Base-by-base conservation (phyloP, 1,139 yeast genomes). In the Yamadazyma blattariae region DNA sequence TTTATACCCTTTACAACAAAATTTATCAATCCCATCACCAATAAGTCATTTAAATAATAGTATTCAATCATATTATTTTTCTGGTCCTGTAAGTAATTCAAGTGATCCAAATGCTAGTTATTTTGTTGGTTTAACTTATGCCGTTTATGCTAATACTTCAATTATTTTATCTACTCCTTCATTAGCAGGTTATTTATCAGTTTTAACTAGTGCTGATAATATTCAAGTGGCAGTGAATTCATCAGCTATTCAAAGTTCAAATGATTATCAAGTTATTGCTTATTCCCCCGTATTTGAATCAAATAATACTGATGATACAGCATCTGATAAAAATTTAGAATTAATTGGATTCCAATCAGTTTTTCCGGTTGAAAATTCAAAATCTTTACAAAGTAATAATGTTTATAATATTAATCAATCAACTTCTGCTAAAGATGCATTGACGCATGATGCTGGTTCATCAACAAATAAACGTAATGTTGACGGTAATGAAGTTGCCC, bases 101-200 rank as follows among this genome's bases (percentile, higher is more conserved):
- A 59, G 30, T 21, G 54, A 42, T 51, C 18, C 59, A 49, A 58
- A 59, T 63, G 27, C 55, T 12, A 35, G 59, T 3, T 67, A 67
- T 46, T 74, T 71, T 50, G 58, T 79, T 60, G 80, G 86, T 2
- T 51, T 81, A 29, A 78, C 88, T 0, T 48, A 88, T 6, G 94
- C 96, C 0, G 74, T 89, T 2, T 79, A 71, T 50, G 77, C 88
- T 12, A 83, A 85, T 51, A 71, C 82, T 11, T 84, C 95, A 5
- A 82, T 87, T 18, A 64, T 86, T 34, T 59, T 83, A 18, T 61
- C 72, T 21, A 62, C 72, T 13, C 79, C 84, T 3, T 67, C 74
- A 14, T 64, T 85, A 5, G 74, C 82, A 1, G 97, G 96, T 0
- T 89, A 79, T 56, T 50, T 88, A 30, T 73, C 95, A 0, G 74